Conservation (phyloP, 805 yeast species). For the Myxozyma kluyveri region DNA sequence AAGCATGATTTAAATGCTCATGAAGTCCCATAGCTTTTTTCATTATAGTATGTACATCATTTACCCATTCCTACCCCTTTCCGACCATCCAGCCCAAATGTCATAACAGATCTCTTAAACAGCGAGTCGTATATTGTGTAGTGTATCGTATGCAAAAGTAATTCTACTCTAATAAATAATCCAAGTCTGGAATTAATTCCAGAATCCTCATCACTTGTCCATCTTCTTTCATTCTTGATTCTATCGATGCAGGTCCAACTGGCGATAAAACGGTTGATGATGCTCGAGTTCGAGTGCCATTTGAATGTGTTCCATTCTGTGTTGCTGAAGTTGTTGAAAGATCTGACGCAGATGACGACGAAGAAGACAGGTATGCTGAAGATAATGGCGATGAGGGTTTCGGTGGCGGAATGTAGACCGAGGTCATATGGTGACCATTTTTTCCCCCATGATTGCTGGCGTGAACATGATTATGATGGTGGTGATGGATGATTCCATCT, state of each 20-base stretch:
- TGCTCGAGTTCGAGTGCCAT: background rate
- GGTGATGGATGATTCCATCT: slow-evolving; percentile 1
- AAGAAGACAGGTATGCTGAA: slow-evolving; percentile 13
- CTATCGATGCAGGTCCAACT: slow-evolving; percentile 22
- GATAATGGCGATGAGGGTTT: slow-evolving; percentile 18
- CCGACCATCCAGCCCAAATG: no score
- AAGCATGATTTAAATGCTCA: no score
- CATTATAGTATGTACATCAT: no score
- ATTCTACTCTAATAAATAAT: slow-evolving; percentile 9
- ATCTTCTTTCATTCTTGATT: slow-evolving; percentile 30
- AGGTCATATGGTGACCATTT: background rate
- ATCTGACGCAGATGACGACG: slow-evolving; percentile 19
- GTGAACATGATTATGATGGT: slow-evolving; percentile 14
- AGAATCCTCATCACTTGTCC: slow-evolving; percentile 28
- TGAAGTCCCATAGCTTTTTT: no score
- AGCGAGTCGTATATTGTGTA: no score
- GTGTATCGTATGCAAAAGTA: no score
- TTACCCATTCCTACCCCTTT: no score
- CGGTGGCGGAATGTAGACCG: slow-evolving; percentile 21
- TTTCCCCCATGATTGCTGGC: background rate
- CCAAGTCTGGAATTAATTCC: slow-evolving; percentile 19
- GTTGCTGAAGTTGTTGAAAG: slow-evolving; percentile 2
- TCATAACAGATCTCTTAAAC: no score
- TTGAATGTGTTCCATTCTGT: slow-evolving; percentile 3
- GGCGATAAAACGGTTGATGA: slow-evolving; percentile 25